Evolutionary conservation across 2,329 filamentous ascomycete genomes (phyloP).

Genomic region (Aspergillus sclerotialis): DNA sequence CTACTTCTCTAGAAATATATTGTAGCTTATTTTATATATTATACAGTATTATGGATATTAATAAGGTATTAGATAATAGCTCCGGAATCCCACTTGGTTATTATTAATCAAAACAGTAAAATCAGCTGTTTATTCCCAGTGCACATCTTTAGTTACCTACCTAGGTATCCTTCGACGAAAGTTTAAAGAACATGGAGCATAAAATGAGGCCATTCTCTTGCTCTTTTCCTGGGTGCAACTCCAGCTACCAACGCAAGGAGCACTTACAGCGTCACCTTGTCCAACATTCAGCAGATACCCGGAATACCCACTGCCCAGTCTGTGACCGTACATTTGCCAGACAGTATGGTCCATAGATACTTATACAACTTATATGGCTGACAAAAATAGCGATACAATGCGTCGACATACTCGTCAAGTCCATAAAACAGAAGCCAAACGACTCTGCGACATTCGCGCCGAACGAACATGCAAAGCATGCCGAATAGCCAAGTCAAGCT

Average conservation of each 20-base stretch:
- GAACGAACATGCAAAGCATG: slow-evolving; percentile 14
- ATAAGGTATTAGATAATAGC: no score
- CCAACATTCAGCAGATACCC: slow-evolving; percentile 9
- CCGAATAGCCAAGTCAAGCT: slow-evolving; percentile 11
- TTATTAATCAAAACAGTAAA: no score
- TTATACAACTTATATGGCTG: background rate
- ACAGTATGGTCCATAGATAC: slow-evolving; percentile 7
- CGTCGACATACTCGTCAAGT: slow-evolving; percentile 16
- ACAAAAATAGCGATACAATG: slow-evolving; percentile 17
- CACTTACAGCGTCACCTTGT: slow-evolving; percentile 17
- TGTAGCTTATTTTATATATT: no score
- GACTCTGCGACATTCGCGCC: slow-evolving; percentile 6
- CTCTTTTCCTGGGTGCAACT: slow-evolving; percentile 11
- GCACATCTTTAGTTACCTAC: no score
- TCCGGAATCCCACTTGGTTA: no score
- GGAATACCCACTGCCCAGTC: slow-evolving; percentile 7
- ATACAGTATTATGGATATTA: no score
- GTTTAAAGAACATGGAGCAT: no score
- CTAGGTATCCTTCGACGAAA: no score
- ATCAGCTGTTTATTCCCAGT: no score
- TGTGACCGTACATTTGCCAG: slow-evolving; percentile 12
- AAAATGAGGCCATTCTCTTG: no score
- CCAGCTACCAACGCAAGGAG: slow-evolving; percentile 18
- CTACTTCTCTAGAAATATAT: no score
- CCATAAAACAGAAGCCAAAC: slow-evolving; percentile 8